Conservation (phyloP, 441 rosid genomes). For the Bocquillonia castaneifolia region DNA sequence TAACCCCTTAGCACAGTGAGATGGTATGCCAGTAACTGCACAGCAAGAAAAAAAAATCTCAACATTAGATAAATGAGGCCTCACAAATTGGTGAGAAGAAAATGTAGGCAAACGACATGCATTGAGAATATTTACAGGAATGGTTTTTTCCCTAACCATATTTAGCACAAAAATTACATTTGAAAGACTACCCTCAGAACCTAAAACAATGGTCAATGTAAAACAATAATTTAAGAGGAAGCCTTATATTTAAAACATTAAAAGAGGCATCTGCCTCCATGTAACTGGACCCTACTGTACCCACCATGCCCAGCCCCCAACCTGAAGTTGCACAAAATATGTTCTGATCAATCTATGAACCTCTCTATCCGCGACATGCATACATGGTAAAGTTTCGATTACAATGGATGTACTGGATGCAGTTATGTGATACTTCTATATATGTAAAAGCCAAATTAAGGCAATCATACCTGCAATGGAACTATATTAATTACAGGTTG, state of each 20-base stretch:
- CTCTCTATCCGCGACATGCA: not conserved
- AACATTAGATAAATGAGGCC: not conserved
- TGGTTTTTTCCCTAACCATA: not conserved
- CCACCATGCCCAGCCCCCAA: not conserved
- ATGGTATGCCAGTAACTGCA: constrained; percentile 90
- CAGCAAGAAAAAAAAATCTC: constrained; percentile 6
- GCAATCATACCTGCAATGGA: constrained; percentile 67
- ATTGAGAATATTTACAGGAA: too few relatives aligned
- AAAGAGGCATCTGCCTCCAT: not conserved
- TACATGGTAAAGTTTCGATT: not conserved
- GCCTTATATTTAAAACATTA: too few relatives aligned
- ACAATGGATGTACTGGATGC: too few relatives aligned
- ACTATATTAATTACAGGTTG: constrained; percentile 84
- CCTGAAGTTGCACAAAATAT: not conserved
- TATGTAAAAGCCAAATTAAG: not conserved
- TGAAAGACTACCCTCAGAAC: not conserved
- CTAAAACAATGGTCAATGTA: not conserved
- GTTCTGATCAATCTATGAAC: not conserved
- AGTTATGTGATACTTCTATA: too few relatives aligned
- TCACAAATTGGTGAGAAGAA: not conserved
- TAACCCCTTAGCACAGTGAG: constrained; percentile 85
- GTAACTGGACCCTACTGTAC: not conserved
- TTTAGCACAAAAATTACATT: not conserved
- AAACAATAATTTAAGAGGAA: too few relatives aligned
- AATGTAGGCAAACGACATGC: not conserved